phyloP scores from a whole-genome alignment of 768 basidiomycete genomes.

The Tricholoma matsutake region DNA sequence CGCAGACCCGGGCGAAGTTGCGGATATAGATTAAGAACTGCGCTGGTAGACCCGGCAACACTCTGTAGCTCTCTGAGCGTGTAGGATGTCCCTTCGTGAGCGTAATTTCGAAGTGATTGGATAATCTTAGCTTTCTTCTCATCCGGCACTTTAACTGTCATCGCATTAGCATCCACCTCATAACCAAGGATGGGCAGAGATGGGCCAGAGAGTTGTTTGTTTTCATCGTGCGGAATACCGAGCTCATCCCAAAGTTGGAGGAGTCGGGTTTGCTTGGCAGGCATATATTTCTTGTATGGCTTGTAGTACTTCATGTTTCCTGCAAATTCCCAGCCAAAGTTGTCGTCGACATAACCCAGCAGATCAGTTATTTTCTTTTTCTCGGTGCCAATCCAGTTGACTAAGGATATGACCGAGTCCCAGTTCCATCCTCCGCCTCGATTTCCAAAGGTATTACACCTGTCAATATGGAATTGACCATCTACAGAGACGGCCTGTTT shows the following conservation, averaged over 20 bases:
- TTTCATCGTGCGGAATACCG: constrained; percentile 5
- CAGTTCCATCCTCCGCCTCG: neutral
- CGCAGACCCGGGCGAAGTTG: neutral
- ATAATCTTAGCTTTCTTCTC: neutral
- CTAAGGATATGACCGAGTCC: neutral
- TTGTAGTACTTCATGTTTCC: neutral
- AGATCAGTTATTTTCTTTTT: neutral
- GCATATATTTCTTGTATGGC: constrained; percentile 2
- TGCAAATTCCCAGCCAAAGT: neutral
- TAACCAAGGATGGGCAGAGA: constrained; percentile 1
- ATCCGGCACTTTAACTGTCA: neutral
- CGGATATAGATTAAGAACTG: neutral
- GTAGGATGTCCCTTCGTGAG: neutral
- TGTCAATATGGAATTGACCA: constrained; percentile 25
- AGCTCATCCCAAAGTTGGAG: constrained; percentile 3
- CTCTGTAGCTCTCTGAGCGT: neutral
- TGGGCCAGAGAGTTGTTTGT: constrained; percentile 5
- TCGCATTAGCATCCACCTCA: constrained; percentile 6
- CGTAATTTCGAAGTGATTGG: neutral
- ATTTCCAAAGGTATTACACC: neutral
- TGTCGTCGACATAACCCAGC: neutral
- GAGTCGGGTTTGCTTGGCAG: neutral
- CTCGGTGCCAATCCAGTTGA: neutral
- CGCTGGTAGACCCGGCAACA: neutral
- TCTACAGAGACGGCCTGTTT: constrained; percentile 33